phyloP scores from a whole-genome alignment of 805 yeast species.

The Monosporozyma servazzii region DNA sequence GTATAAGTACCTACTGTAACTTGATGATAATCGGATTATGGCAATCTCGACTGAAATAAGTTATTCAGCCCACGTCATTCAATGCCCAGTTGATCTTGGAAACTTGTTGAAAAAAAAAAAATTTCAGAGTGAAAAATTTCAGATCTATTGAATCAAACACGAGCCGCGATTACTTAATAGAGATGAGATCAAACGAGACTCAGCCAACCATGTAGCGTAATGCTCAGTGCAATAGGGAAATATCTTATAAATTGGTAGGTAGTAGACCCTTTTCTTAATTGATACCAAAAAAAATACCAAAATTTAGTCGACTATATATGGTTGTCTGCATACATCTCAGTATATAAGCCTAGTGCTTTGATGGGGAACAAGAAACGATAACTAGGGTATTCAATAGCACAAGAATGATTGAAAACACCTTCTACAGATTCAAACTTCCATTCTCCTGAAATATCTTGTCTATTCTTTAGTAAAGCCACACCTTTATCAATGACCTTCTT shows the following conservation, averaged over 20 bases:
- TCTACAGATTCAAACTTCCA: slow-evolving; percentile 81
- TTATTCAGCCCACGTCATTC: not conserved
- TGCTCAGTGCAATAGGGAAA: too few species aligned
- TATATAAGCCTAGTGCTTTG: slow-evolving; percentile 80
- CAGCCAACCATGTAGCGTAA: not conserved
- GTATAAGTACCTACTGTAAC: not conserved
- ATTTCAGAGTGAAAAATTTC: not conserved
- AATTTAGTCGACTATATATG: not conserved
- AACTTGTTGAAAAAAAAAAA: not conserved
- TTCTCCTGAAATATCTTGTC: slow-evolving; percentile 71
- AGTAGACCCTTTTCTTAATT: not conserved
- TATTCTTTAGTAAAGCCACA: slow-evolving; percentile 46
- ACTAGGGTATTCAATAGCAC: slow-evolving; percentile 94
- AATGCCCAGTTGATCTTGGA: not conserved
- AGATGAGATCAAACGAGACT: not conserved
- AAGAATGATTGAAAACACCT: slow-evolving; percentile 91
- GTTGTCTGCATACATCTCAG: not conserved
- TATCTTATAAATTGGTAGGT: too few species aligned
- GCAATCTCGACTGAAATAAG: not conserved
- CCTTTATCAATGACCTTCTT: slow-evolving; percentile 53
- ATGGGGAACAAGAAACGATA: slow-evolving; percentile 84
- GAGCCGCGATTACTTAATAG: not conserved
- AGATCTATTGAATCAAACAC: not conserved
- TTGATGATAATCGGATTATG: not conserved
- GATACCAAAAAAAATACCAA: not conserved